Evolutionary conservation across 1,139 yeast genomes (phyloP).

Genomic region (Yamadazyma dushanensis): DNA sequence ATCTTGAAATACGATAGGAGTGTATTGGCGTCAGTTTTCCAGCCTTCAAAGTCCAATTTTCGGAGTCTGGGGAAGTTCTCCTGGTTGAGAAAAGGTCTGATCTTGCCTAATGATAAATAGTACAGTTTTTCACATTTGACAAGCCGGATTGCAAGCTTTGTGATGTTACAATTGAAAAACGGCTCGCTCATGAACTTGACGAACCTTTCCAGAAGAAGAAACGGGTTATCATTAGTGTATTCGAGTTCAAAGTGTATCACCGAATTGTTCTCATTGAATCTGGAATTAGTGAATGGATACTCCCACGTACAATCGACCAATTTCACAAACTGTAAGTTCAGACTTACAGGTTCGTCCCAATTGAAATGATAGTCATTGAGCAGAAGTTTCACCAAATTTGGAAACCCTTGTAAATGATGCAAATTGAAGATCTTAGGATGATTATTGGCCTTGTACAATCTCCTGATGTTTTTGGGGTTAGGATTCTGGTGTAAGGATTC

Average conservation of each 20-base stretch:
- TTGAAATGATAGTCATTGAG: conserved; percentile 34
- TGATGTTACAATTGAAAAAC: conserved; percentile 20
- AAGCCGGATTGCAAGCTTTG: conserved; percentile 21
- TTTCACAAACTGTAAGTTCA: conserved; percentile 14
- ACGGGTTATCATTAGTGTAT: conserved; percentile 30
- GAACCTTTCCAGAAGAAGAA: conserved; percentile 40
- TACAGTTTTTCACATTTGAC: conserved; percentile 10
- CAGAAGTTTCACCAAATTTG: conserved; percentile 20
- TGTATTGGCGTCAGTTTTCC: conserved; percentile 16
- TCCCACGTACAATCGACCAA: conserved; percentile 46
- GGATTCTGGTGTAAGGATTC: conserved; percentile 13
- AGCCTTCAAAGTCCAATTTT: conserved; percentile 24
- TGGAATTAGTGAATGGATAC: conserved; percentile 38
- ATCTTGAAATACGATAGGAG: conserved; percentile 4
- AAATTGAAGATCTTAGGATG: conserved; percentile 31
- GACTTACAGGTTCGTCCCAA: conserved; percentile 23
- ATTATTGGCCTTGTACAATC: conserved; percentile 15
- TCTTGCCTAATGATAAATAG: conserved; percentile 17
- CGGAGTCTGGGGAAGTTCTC: conserved; percentile 22
- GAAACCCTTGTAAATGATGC: conserved; percentile 30
- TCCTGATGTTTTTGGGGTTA: conserved; percentile 21
- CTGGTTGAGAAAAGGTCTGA: conserved; percentile 17
- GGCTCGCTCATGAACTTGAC: conserved; percentile 26
- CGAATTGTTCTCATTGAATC: conserved; percentile 29
- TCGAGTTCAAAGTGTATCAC: conserved; percentile 25